Percentiles rank a stretch among this genome's conserved stretches.
Evolutionary conservation across 176 grass and related monocot species (phyloP).

Genomic region (Zoysia pacifica): DNA sequence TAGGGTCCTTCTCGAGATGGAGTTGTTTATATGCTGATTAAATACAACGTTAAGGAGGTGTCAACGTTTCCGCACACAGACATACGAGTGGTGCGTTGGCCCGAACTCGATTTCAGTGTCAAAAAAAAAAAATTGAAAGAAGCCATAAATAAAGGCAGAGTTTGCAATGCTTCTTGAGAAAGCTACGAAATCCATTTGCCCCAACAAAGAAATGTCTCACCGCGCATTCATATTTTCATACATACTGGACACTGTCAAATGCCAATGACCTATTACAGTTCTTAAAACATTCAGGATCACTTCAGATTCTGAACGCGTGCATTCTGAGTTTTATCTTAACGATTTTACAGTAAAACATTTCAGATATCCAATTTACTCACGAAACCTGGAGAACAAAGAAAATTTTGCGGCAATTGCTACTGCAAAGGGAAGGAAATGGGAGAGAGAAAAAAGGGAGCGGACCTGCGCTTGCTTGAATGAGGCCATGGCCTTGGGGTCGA

Average conservation of each 20-base stretch:
- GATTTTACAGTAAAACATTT: background rate
- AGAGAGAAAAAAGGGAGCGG: background rate
- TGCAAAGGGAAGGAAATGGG: background rate
- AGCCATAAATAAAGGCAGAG: constrained; percentile 34
- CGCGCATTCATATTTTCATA: background rate
- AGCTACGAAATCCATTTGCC: constrained; percentile 3
- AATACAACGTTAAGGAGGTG: too few relatives aligned
- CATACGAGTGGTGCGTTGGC: too few relatives aligned
- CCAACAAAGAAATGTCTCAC: constrained; percentile 7
- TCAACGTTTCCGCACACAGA: too few relatives aligned
- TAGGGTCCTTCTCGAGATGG: too few relatives aligned
- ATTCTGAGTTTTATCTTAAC: background rate
- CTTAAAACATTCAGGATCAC: background rate
- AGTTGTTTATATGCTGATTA: too few relatives aligned
- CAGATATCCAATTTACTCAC: background rate
- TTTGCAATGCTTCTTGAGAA: constrained; percentile 18
- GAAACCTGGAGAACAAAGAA: background rate
- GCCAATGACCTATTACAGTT: background rate
- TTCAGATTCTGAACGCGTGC: constrained; percentile 5
- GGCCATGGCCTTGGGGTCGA: constrained; percentile 61
- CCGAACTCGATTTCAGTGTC: too few relatives aligned
- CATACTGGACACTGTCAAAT: background rate
- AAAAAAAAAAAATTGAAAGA: background rate
- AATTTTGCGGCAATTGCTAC: background rate
- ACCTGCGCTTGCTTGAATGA: constrained; percentile 85